Evolutionary conservation across 352 stramenopile species (phyloP), one percentile per base, ranked within the genome.

Genomic region (Globisporangium paddicum): DNA sequence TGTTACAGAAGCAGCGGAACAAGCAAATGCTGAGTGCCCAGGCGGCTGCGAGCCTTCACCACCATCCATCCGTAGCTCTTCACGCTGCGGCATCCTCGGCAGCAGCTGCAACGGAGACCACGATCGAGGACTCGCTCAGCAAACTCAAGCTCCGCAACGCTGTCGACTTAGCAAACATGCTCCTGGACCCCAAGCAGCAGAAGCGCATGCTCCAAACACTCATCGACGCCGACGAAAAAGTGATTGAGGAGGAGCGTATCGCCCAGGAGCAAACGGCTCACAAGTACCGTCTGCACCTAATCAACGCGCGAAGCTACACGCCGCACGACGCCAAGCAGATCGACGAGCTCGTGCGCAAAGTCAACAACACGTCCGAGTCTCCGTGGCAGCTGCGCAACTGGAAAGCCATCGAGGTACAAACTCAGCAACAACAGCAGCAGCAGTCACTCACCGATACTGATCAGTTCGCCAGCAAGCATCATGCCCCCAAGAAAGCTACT

Each of bases 351-450:
- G 32, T 42, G 32, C 58, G 48, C 11, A 44, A 38, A 32, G 48
- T 30, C 65, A 50, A 67, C 55, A 63, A 64, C 66, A 65, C 42
- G 34, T 19, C 52, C 30, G 42, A 56, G 35, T 93, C 80, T 0
- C 79, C 80, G 11, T 93, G 83, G 83, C 83, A 93, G 61, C 66
- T 71, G n/a, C 79, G 83, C 48, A 90, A 90, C 49, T 87, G 74
- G 73, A 71, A 63, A 55, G 67, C 75, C 0, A 75, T 64, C 21
- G 62, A 69, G 23, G 44, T 57, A 18, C 21, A 50, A 28, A 40
- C 50, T 2, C 35, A 28, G n/a, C 45, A n/a, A 14, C 34, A 14
- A 19, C 45, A 53, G 19, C 46, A 38, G 28, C 46, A 52, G 19
- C 46, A 38, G 28, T 25, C 35, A 37, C 16, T 26, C 16, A 16